Evolutionary conservation across 208 protist genomes (phyloP), one percentile per base, ranked within the genome.

Genomic region (Trypanosoma cruzi): DNA sequence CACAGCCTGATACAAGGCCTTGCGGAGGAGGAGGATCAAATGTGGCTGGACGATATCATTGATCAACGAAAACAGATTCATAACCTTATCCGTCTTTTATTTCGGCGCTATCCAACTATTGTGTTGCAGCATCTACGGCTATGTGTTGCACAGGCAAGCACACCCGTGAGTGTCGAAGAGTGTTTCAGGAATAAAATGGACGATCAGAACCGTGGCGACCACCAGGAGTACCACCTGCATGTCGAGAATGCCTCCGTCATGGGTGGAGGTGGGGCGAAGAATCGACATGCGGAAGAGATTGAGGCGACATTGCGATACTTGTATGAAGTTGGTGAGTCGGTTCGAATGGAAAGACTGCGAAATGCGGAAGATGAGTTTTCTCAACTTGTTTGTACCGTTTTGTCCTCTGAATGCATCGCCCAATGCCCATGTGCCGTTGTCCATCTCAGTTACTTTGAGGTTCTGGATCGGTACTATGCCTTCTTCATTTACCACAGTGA

Each of bases 371-470:
- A 90, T 70, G 65, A 64, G 32, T 70, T 82, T 63, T 71, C 82
- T 46, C 73, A 81, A 54, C 73, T 95, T 44, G 50, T 95, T 32
- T 67, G 44, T 65, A 63, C 68, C 28, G 58, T 95, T 32, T 36
- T 95, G 24, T 74, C 55, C 31, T 84, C 71, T 13, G 79, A 88
- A 34, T 63, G 66, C 6, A 71, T 92, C 73, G 28, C 53, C 34
- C 58, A 65, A 26, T 34, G 64, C 44, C 42, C 49, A 22, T 80
- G 55, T 26, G 73, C 54, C 65, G 73, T 50, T 6, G 86, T 95
- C 20, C 86, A 92, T 55, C 46, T 95, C 14, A 82, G 80, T 53
- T 93, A 85, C 73, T 92, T 95, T 66, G 89, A 95, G 64, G 68
- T 90, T 1, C 71, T 93, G 14, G 82, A 86, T 42, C 86, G 89